Evolutionary conservation across 805 yeast genomes (phyloP).

Genomic region (Lachancea cidri): DNA sequence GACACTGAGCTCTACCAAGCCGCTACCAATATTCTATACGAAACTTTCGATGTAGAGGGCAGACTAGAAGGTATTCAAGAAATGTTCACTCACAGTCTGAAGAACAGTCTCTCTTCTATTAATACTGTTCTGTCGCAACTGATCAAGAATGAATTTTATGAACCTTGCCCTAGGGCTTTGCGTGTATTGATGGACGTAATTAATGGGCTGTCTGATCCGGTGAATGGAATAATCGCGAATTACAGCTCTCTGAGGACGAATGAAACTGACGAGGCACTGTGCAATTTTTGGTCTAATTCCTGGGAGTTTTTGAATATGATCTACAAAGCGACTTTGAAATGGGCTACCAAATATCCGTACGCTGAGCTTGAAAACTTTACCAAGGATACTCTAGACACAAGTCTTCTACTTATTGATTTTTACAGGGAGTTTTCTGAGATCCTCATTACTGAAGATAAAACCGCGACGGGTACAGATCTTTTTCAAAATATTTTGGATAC

Average conservation of each 20-base stretch:
- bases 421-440: slow-evolving; percentile 45
- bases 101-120: slow-evolving; percentile 45
- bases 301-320: slow-evolving; percentile 74
- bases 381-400: slow-evolving; percentile 76
- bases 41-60: slow-evolving; percentile 74
- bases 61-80: slow-evolving; percentile 68
- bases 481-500: slow-evolving; percentile 55
- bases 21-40: slow-evolving; percentile 66
- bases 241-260: slow-evolving; percentile 20
- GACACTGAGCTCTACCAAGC: slow-evolving; percentile 54
- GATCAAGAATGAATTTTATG: slow-evolving; percentile 47
- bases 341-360: slow-evolving; percentile 66
- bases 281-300: slow-evolving; percentile 55
- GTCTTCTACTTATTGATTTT: slow-evolving; percentile 62
- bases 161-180: slow-evolving; percentile 72
- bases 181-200: slow-evolving; percentile 71
- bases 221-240: slow-evolving; percentile 48
- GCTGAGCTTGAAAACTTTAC: slow-evolving; percentile 71
- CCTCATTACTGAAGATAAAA: slow-evolving; percentile 28
- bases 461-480: slow-evolving; percentile 28
- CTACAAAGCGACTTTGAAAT: slow-evolving; percentile 58
- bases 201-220: slow-evolving; percentile 58
- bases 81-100: slow-evolving; percentile 42
- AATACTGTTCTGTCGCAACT: slow-evolving; percentile 42
- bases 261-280: slow-evolving; percentile 29